Evolutionary conservation across 2,329 filamentous ascomycete genomes (phyloP), one percentile per base, ranked within the genome.

Genomic region (Fusarium ramigenum): DNA sequence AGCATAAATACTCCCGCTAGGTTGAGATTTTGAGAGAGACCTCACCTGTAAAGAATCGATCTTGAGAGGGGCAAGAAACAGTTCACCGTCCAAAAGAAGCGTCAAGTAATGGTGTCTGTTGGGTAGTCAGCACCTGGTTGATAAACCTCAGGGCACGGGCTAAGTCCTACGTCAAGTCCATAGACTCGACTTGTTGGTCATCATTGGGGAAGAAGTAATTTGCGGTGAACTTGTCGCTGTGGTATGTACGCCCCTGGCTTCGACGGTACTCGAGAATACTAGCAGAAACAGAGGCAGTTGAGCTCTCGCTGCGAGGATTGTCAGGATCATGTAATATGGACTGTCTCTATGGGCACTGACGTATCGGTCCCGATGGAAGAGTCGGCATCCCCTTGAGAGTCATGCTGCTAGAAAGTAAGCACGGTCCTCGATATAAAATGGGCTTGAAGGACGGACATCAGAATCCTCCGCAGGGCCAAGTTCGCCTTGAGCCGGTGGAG

Each of bases 361-460:
- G 28, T 15, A 34, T 63, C 60, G 2, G 9, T 40, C 10, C 43
- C 54, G 1, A 60, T 44, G 14, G 54, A 63, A 14, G 53, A 63
- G 21, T 63, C 54, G 9, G n/a, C 28, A 60, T 63, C 60, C 0
- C 1, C 60, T 1, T 28, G 30, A 9, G 32, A 19, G 1, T 47
- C 36, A 10, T 63, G 34, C 53, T 63, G 32, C 6, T 10, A 1
- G 14, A 4, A 9, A 8, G 39, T 62, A 2, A 62, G 60, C 2
- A 6, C 15, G 0, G 1, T 25, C 4, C 12, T n/a, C 6, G 1
- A 7, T 10, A 1, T 7, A 1, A 32, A 7, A 1, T 1, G 11
- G 28, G 21, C 4, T 0, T 37, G 1, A 15, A 30, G 11, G 5
- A 18, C 60, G 0, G 15, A 60, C 53, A 34, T 60, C 53, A 19